Conservation (phyloP, 495 filamentous ascomycete species). For the Halenospora varia region DNA sequence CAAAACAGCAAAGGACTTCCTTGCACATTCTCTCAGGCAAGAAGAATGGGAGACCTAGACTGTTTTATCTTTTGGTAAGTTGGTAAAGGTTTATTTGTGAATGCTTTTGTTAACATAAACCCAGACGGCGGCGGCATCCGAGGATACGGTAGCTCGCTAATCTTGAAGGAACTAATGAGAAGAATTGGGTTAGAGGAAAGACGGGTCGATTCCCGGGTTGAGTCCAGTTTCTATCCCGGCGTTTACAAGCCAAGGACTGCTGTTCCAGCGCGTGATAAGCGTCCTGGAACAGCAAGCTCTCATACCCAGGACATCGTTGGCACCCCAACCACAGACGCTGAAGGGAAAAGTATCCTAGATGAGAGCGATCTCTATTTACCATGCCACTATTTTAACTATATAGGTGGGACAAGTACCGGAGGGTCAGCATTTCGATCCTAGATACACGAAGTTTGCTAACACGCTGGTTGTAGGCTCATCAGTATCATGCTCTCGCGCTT, state of each 20-base stretch:
- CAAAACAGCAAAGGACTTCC: no score
- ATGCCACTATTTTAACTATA: constrained; percentile 39
- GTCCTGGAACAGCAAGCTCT: no score
- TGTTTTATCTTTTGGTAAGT: background rate
- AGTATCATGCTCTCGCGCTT: constrained; percentile 32
- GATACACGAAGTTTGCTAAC: background rate
- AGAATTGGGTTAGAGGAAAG: constrained; percentile 31
- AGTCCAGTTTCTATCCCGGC: background rate
- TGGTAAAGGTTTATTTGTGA: background rate
- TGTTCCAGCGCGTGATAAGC: no score
- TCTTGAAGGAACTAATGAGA: constrained; percentile 45
- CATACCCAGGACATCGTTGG: no score
- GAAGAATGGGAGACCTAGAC: background rate
- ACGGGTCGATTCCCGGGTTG: background rate
- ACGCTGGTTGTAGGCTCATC: constrained; percentile 23
- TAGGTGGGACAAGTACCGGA: constrained; percentile 36
- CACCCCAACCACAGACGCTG: no score
- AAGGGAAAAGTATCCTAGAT: background rate
- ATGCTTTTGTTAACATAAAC: no score
- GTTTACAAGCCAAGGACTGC: background rate
- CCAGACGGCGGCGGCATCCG: constrained; percentile 51
- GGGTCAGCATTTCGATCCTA: constrained; percentile 23
- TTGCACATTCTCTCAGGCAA: no score
- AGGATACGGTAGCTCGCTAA: constrained; percentile 44
- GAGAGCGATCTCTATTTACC: constrained; percentile 12